phyloP scores from a whole-genome alignment of 2,329 filamentous ascomycete species.

The Amauroascus niger region DNA sequence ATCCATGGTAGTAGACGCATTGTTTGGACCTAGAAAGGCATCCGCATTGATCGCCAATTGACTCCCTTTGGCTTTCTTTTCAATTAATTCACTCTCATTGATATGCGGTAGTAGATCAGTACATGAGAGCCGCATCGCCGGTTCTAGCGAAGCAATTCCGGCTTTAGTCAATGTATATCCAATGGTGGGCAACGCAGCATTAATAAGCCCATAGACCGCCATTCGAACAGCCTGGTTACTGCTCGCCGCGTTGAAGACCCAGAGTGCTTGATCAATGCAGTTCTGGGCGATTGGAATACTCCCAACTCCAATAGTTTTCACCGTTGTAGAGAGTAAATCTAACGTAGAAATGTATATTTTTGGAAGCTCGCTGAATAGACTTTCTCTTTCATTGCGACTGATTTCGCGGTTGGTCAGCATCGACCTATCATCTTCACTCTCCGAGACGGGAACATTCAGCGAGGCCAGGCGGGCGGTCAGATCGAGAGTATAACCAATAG shows the following conservation, averaged over 20 bases:
- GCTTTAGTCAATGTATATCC: conserved; percentile 60
- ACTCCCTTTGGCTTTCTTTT: conserved; percentile 33
- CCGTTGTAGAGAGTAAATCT: conserved; percentile 49
- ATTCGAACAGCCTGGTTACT: conserved; percentile 47
- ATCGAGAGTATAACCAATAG: conserved; percentile 59
- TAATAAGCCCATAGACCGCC: conserved; percentile 51
- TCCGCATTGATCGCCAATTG: conserved; percentile 55
- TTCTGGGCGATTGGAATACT: conserved; percentile 53
- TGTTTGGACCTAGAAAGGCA: conserved; percentile 51
- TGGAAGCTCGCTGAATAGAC: conserved; percentile 63
- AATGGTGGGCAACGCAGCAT: conserved; percentile 49
- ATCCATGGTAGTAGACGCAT: conserved; percentile 18
- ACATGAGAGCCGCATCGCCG: conserved; percentile 60
- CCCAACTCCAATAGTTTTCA: conserved; percentile 49
- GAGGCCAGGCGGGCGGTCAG: conserved; percentile 60
- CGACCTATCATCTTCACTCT: conserved; percentile 40
- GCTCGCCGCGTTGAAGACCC: conserved; percentile 54
- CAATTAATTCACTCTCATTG: conserved; percentile 30
- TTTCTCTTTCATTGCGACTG: conserved; percentile 69
- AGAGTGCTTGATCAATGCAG: conserved; percentile 60
- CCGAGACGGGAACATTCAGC: conserved; percentile 45
- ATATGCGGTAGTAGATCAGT: conserved; percentile 54
- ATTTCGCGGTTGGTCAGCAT: conserved; percentile 58
- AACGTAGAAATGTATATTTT: conserved; percentile 64
- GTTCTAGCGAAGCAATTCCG: conserved; percentile 52